Evolutionary conservation across 768 basidiomycete genomes (phyloP).

Genomic region (Termitomyces sp.): DNA sequence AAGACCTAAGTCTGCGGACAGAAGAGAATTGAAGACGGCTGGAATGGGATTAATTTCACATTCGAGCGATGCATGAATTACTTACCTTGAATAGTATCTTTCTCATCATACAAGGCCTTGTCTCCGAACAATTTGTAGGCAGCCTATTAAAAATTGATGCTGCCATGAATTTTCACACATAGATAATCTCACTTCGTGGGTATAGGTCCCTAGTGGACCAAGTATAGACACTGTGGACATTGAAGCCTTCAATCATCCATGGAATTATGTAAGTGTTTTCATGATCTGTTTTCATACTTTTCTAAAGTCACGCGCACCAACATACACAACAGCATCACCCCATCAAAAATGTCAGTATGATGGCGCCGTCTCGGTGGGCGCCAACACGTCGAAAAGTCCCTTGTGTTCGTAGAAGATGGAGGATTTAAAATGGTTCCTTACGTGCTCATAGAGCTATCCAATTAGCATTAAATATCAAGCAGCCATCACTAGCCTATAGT

Average conservation of each 20-base stretch:
- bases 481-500: too few species aligned
- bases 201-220: constrained; percentile 68
- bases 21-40: constrained; percentile 58
- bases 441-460: too few species aligned
- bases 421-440: too few species aligned
- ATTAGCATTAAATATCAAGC: too few species aligned
- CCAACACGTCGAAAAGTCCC: too few species aligned
- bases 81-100: constrained; percentile 27
- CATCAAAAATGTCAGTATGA: too few species aligned
- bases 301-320: too few species aligned
- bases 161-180: not conserved
- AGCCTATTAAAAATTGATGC: constrained; percentile 23
- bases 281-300: too few species aligned
- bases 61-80: not conserved
- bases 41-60: not conserved
- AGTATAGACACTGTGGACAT: constrained; percentile 43
- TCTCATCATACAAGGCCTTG: constrained; percentile 27
- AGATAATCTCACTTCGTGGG: constrained; percentile 40
- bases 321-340: too few species aligned
- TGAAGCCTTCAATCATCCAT: not conserved
- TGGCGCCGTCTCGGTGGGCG: too few species aligned
- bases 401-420: too few species aligned
- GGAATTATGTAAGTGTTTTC: too few species aligned
- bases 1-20: constrained; percentile 38
- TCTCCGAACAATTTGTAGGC: constrained; percentile 32